These are phyloP conservation scores for Termitomyces sp. DNA, from an alignment of 768 basidiomycete genomes.

Conservation along the genomic window DNA sequence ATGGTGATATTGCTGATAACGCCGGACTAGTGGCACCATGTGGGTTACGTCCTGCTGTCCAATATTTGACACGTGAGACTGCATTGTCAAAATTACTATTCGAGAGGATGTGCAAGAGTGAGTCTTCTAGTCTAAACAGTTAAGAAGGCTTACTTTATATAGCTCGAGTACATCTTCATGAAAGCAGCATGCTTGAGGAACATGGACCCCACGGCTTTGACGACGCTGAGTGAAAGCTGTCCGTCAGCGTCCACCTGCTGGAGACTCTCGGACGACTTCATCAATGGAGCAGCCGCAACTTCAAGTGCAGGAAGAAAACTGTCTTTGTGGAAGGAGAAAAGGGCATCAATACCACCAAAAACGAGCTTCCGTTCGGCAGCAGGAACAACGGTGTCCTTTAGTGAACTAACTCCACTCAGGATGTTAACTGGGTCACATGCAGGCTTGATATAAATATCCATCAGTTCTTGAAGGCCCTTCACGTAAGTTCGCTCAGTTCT, in stretches of 20 bases:
- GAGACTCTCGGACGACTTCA: conserved; percentile 43
- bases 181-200: conserved; percentile 95
- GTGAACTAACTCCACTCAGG: conserved; percentile 65
- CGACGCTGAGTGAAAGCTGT: conserved; percentile 67
- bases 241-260: conserved; percentile 66
- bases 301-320: conserved; percentile 93
- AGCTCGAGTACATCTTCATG: conserved; percentile 98
- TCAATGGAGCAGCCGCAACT: conserved; percentile 65
- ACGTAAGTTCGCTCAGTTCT: conserved; percentile 96
- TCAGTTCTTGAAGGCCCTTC: conserved; percentile 87
- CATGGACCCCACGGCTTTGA: conserved; percentile 79
- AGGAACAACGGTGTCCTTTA: conserved; percentile 85
- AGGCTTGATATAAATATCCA: conserved; percentile 93
- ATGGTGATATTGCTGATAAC: conserved; percentile 47
- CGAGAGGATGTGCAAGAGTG: conserved; percentile 11
- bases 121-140: conserved; percentile 1
- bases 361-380: conserved; percentile 84
- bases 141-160: conserved; percentile 76
- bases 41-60: conserved; percentile 61
- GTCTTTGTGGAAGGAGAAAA: conserved; percentile 90
- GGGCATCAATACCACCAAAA: conserved; percentile 84
- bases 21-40: conserved; percentile 35
- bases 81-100: conserved; percentile 91
- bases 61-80: conserved; percentile 81
- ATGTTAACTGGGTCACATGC: conserved; percentile 67